Evolutionary conservation across 2,329 filamentous ascomycete species (phyloP), one percentile per base, ranked within the genome.

Genomic region (Talaromyces sp.): DNA sequence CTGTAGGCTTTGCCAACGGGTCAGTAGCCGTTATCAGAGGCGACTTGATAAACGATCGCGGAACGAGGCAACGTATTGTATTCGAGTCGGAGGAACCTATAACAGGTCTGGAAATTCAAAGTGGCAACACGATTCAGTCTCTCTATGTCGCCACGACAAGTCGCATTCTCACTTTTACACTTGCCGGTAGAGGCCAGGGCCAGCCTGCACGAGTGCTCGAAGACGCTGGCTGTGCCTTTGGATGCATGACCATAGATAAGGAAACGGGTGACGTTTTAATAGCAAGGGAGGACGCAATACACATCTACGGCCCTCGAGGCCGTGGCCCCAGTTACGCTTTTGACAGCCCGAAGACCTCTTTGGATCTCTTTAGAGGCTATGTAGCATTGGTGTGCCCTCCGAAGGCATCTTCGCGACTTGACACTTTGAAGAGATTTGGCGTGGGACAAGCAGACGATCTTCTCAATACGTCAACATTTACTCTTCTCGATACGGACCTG

Each of bases 51-150:
- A 92, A 99, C 73, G 94, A 99, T 73, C 87, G 94, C 60, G 94
- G 95, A 24, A 92, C 93, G 11, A 92, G 91, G 72, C 94, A 99
- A 74, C 86, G 94, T 57, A 94, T 93, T 35, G 91, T 99, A 10
- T 94, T 96, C 76, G 94, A 99, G 72, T 96, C 92, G 0, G 92
- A 97, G 68, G 94, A 99, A 72, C 95, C 94, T 0, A 87, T 99
- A 10, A 99, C 94, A 0, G 93, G 92, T 1, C 87, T 99, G 14
- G 89, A 94, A 69, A 88, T 96, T 62, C 79, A 85, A 52, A 80
- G 82, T 67, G 83, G 83, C 5, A 78, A 78, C 53, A 80, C 81
- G 48, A 94, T 90, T 1, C 93, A 89, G 0, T 51, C 56, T 29
- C 81, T 99, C 0, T 97, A 96, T 73, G 90, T 99, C 59, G 90